These are phyloP conservation scores for Sarocladium oryzae DNA, from an alignment of 2,329 filamentous ascomycete species.

Conservation along the genomic window DNA sequence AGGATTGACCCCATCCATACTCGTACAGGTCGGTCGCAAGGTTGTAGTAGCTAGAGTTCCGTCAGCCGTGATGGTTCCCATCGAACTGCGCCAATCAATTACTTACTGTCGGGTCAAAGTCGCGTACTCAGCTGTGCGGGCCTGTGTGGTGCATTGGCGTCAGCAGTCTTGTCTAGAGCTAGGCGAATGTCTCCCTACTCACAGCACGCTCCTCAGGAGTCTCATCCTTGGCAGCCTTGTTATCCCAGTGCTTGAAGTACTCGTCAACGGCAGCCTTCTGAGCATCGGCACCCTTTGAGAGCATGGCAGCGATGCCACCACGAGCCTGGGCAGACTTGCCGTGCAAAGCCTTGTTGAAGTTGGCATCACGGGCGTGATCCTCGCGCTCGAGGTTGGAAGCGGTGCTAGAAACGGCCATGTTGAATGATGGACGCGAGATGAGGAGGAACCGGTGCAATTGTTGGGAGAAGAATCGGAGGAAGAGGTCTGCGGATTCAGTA, in stretches of 20 bases:
- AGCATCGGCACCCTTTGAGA: slow-evolving; percentile 69
- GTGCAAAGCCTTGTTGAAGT: slow-evolving; percentile 86
- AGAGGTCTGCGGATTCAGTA: background rate
- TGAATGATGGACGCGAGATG: slow-evolving; percentile 22
- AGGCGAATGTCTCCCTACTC: slow-evolving; percentile 23
- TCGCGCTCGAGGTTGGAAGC: slow-evolving; percentile 62
- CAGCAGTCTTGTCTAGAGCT: slow-evolving; percentile 3
- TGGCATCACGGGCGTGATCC: slow-evolving; percentile 78
- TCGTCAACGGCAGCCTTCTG: slow-evolving; percentile 80
- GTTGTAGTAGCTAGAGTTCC: slow-evolving; percentile 73
- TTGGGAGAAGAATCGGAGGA: background rate
- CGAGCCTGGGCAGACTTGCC: slow-evolving; percentile 60
- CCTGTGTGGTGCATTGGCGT: slow-evolving; percentile 44
- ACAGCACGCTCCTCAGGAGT: slow-evolving; percentile 77
- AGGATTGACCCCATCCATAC: slow-evolving; percentile 92
- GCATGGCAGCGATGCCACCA: slow-evolving; percentile 76
- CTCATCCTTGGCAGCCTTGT: slow-evolving; percentile 72
- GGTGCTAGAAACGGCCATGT: slow-evolving; percentile 37
- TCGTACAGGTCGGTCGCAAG: slow-evolving; percentile 95
- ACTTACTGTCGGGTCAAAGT: slow-evolving; percentile 86
- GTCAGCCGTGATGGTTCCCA: background rate
- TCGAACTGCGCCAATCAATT: background rate
- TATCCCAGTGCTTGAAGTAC: slow-evolving; percentile 96
- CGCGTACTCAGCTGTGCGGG: slow-evolving; percentile 81
- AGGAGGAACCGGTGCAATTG: slow-evolving; percentile 10